Evolutionary conservation across 2,329 filamentous ascomycete genomes (phyloP), one percentile per base, ranked within the genome.

Genomic region (Davidsoniella eucalypti): DNA sequence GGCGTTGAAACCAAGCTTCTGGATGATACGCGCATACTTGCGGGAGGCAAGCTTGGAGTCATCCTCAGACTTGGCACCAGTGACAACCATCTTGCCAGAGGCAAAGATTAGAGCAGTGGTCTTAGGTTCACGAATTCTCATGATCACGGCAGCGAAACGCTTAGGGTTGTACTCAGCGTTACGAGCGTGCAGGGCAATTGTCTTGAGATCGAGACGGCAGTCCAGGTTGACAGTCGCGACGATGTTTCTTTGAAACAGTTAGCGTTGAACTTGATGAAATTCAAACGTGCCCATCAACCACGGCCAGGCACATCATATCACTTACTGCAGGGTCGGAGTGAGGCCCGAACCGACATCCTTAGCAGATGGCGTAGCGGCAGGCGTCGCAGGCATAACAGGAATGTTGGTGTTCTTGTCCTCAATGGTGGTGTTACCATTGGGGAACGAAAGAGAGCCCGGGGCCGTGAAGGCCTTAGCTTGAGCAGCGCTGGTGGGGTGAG

Each of bases 161-260:
- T 95, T 94, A 55, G 87, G 88, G 64, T 94, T 95, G 75, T 95
- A 95, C 74, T 96, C 92, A 56, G 92, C 92, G 66, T 96, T 98
- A 69, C 92, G 82, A 56, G 92, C 92, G 68, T 98, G 92, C 64
- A 96, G 76, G 60, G 92, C 92, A 65, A 98, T 96, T 60, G 92
- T 96, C 83, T 96, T 96, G 59, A 98, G 76, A 65, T 98, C 92
- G 70, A 96, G 72, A 60, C 90, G 88, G 70, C 90, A 95, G 73
- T 93, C 87, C 63, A 96, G 77, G 68, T 96, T 96, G 72, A 96
- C 92, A 59, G 92, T 98, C 58, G 92, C 90, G 68, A 96, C 90
- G 70, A 96, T 94, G 72, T 96, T 95, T 81, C 87, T 93, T 87
- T 50, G 61, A 59, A 58, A 65, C 64, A 78, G 75, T 69, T 66